Evolutionary conservation across 164 flowering plant species (phyloP).

Genomic region (Stephania cephalantha): DNA sequence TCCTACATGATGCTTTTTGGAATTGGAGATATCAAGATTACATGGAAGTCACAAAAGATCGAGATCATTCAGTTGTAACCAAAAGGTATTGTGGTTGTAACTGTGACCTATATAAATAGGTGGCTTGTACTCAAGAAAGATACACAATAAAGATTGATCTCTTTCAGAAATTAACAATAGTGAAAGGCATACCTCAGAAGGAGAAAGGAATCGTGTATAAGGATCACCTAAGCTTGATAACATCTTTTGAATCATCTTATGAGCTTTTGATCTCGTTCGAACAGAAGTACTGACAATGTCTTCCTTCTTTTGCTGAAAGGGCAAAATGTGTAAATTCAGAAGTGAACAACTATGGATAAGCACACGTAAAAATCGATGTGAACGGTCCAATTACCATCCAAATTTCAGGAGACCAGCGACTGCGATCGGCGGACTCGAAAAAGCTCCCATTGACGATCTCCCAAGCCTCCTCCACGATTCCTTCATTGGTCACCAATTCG

Average conservation of each 20-base stretch:
- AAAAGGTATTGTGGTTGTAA: too few relatives aligned
- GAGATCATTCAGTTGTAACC: too few relatives aligned
- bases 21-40: not conserved
- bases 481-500: constrained; percentile 46
- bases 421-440: constrained; percentile 41
- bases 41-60: not conserved
- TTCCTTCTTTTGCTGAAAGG: constrained; percentile 52
- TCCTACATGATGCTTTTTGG: not conserved
- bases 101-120: too few relatives aligned
- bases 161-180: not conserved
- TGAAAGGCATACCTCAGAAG: constrained; percentile 48
- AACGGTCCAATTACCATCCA: constrained; percentile 52
- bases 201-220: constrained; percentile 86
- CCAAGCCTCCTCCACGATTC: constrained; percentile 92
- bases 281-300: constrained; percentile 46
- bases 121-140: too few relatives aligned
- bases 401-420: constrained; percentile 64
- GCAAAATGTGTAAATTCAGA: not conserved
- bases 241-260: constrained; percentile 68
- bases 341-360: not conserved
- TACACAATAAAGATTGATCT: too few relatives aligned
- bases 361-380: constrained; percentile 1
- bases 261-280: constrained; percentile 76
- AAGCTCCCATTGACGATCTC: constrained; percentile 78
- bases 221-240: constrained; percentile 80